Conservation (phyloP, 2,329 filamentous ascomycete species). For the Colletotrichum coccodes region DNA sequence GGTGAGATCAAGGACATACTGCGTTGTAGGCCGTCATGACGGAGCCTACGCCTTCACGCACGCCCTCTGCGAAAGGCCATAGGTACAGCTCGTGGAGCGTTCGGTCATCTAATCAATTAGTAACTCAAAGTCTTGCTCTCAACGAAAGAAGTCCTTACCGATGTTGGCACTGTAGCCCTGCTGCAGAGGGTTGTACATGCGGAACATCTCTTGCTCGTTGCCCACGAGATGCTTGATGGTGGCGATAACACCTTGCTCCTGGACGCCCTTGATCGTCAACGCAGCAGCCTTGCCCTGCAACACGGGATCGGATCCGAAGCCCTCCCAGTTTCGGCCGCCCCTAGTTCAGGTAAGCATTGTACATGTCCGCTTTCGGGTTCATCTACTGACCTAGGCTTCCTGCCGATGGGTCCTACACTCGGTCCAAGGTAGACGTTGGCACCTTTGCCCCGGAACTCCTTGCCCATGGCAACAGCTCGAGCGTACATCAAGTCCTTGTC, state of each 20-base stretch:
- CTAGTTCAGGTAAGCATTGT: slow-evolving; percentile 35
- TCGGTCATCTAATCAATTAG: slow-evolving; percentile 65
- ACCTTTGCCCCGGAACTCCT: slow-evolving; percentile 79
- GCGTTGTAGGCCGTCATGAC: slow-evolving; percentile 89
- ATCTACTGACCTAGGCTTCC: not conserved
- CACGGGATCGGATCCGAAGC: slow-evolving; percentile 76
- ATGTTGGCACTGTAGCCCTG: slow-evolving; percentile 77
- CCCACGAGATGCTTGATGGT: slow-evolving; percentile 66
- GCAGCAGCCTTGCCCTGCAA: slow-evolving; percentile 82
- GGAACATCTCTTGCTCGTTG: slow-evolving; percentile 72
- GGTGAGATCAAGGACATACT: slow-evolving; percentile 38
- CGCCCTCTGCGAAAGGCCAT: slow-evolving; percentile 86
- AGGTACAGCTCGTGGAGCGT: slow-evolving; percentile 81
- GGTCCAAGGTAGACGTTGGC: slow-evolving; percentile 78
- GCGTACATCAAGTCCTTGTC: slow-evolving; percentile 78
- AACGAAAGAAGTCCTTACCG: slow-evolving; percentile 56
- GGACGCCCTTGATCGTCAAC: slow-evolving; percentile 80
- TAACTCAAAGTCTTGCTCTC: not conserved
- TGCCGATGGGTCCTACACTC: slow-evolving; percentile 72
- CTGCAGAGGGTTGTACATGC: slow-evolving; percentile 65
- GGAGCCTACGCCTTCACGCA: slow-evolving; percentile 84
- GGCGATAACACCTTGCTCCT: slow-evolving; percentile 66
- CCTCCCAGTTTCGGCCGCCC: slow-evolving; percentile 81
- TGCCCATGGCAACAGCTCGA: slow-evolving; percentile 74
- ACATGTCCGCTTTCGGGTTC: too few species aligned